These are phyloP conservation scores for Pyrenophora teres DNA, from an alignment of 2,329 filamentous ascomycete genomes.

Conservation along the genomic window DNA sequence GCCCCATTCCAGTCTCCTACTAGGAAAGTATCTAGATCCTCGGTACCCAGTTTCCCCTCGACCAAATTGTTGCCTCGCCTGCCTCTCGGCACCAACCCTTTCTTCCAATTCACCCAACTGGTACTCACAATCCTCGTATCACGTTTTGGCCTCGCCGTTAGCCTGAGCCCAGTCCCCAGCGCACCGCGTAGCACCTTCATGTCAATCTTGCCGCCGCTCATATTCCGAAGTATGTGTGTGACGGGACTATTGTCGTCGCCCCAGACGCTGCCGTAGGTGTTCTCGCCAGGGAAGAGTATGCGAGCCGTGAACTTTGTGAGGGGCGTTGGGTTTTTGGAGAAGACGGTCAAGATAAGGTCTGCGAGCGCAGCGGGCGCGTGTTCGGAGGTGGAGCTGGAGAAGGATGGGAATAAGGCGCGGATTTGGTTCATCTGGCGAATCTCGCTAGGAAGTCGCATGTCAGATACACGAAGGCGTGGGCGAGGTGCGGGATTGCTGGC, in stretches of 20 bases:
- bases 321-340: slow-evolving; percentile 28
- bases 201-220: slow-evolving; percentile 45
- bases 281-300: slow-evolving; percentile 48
- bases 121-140: slow-evolving; percentile 28
- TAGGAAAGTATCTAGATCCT: slow-evolving; percentile 11
- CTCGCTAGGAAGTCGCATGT: slow-evolving; percentile 6
- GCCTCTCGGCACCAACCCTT: background rate
- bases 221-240: slow-evolving; percentile 44
- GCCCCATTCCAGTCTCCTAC: background rate
- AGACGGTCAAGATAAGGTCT: slow-evolving; percentile 39
- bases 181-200: slow-evolving; percentile 27
- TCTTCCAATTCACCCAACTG: slow-evolving; percentile 33
- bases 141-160: slow-evolving; percentile 22
- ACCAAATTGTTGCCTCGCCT: background rate
- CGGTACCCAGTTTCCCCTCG: background rate
- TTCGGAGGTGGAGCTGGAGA: slow-evolving; percentile 19
- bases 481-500: slow-evolving; percentile 11
- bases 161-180: slow-evolving; percentile 19
- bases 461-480: slow-evolving; percentile 23
- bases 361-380: slow-evolving; percentile 37
- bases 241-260: slow-evolving; percentile 46
- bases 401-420: slow-evolving; percentile 13
- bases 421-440: background rate
- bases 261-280: slow-evolving; percentile 48
- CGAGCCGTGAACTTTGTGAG: slow-evolving; percentile 44